These are phyloP conservation scores for Cordia subcordata DNA, from an alignment of 257 asterid species.

Conservation along the genomic window DNA sequence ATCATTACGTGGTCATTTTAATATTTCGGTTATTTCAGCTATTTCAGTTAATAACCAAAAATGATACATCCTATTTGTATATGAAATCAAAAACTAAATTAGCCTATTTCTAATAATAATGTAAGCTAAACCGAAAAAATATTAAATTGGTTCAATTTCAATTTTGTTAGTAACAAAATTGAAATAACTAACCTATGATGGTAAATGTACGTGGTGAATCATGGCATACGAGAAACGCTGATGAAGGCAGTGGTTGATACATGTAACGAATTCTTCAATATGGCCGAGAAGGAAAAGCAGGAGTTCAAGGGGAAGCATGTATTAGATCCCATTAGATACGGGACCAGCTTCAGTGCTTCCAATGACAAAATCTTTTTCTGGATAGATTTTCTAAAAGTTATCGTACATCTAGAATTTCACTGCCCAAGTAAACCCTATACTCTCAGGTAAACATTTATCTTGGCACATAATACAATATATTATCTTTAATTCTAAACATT, in stretches of 20 bases:
- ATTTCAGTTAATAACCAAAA: too few relatives aligned
- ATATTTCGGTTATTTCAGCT: too few relatives aligned
- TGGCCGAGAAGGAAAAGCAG: slow-evolving; percentile 62
- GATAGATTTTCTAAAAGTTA: slow-evolving; percentile 76
- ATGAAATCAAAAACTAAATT: too few relatives aligned
- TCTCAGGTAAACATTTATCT: slow-evolving; percentile 73
- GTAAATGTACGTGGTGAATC: slow-evolving; percentile 67
- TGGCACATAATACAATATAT: too few relatives aligned
- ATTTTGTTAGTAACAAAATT: too few relatives aligned
- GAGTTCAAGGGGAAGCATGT: slow-evolving; percentile 43
- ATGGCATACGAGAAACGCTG: slow-evolving; percentile 54
- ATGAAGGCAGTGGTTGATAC: slow-evolving; percentile 37
- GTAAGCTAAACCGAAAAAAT: too few relatives aligned
- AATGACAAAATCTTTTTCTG: slow-evolving; percentile 44
- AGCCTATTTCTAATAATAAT: too few relatives aligned
- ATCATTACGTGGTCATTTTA: too few relatives aligned
- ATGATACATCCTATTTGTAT: too few relatives aligned
- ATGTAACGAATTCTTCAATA: slow-evolving; percentile 43
- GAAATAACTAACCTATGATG: too few relatives aligned
- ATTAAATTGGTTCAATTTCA: too few relatives aligned
- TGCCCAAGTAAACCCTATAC: slow-evolving; percentile 54
- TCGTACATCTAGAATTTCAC: slow-evolving; percentile 60
- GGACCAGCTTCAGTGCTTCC: slow-evolving; percentile 67
- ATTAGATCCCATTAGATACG: slow-evolving; percentile 60
- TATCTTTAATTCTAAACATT: too few relatives aligned